phyloP scores from a whole-genome alignment of 176 grass and related monocot genomes.

The Triticum dicoccoides region DNA sequence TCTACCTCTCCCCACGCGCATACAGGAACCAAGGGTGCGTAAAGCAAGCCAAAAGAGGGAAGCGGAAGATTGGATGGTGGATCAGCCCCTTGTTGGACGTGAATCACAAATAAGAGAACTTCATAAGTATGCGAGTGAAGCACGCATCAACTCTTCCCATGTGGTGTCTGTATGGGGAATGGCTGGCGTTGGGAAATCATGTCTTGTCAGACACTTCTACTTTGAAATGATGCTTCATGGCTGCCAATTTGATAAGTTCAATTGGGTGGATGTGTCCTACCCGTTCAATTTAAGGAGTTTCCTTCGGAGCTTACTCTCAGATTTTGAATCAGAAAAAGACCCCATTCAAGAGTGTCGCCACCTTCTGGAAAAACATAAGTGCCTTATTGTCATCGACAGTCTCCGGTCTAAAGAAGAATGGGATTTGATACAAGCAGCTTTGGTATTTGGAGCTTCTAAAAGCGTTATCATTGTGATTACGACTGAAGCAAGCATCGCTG shows the following conservation, averaged over 20 bases:
- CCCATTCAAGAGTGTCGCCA: neutral
- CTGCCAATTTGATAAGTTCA: neutral
- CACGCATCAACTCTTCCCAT: neutral
- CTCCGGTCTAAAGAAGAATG: neutral
- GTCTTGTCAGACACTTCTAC: neutral
- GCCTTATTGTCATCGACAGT: neutral
- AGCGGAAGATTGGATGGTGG: neutral
- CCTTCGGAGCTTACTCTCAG: neutral
- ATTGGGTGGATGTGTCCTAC: neutral
- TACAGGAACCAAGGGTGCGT: neutral
- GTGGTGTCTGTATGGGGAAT: constrained; percentile 26
- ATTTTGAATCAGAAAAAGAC: neutral
- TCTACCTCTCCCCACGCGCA: neutral
- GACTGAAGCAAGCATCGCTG: neutral
- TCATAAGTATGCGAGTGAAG: neutral
- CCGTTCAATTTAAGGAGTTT: neutral
- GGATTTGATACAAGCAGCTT: neutral
- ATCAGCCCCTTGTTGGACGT: neutral
- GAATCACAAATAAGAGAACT: neutral
- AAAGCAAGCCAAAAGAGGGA: neutral
- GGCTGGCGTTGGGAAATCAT: neutral
- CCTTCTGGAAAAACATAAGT: neutral
- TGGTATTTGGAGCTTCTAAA: neutral
- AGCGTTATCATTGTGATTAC: constrained; percentile 10
- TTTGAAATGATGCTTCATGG: neutral